A percentile compares a stretch with the other conserved stretches of the same genome.
Evolutionary conservation across 768 basidiomycete genomes (phyloP).

Genomic region (Termitomyces sp.): DNA sequence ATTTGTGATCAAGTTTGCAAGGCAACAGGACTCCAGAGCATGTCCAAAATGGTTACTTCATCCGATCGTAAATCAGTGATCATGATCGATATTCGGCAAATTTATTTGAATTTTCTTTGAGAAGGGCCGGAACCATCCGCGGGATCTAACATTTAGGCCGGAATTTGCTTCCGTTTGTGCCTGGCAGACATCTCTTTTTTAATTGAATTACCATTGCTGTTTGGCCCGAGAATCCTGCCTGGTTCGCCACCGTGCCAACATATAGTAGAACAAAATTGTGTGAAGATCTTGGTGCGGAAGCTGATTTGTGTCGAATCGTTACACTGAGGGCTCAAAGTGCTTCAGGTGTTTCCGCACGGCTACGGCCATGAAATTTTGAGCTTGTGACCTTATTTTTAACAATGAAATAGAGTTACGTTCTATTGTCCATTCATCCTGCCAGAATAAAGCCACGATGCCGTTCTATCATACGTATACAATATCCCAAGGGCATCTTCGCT

Average conservation of each 20-base stretch:
- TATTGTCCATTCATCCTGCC: neutral
- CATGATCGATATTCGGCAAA: constrained; percentile 29
- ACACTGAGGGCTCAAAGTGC: neutral
- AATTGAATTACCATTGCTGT: neutral
- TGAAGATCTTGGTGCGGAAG: neutral
- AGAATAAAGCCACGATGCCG: neutral
- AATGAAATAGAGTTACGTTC: neutral
- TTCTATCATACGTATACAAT: neutral
- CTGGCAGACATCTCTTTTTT: constrained; percentile 8
- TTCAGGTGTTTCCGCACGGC: neutral
- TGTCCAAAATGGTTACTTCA: constrained; percentile 7
- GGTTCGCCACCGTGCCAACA: neutral
- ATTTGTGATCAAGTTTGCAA: constrained; percentile 4
- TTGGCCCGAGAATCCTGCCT: neutral
- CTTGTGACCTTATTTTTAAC: neutral
- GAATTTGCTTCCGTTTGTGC: constrained; percentile 26
- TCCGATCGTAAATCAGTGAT: constrained; percentile 28
- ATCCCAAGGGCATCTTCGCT: neutral
- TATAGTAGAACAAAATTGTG: neutral
- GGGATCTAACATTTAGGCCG: constrained; percentile 14
- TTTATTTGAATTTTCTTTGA: constrained; percentile 9
- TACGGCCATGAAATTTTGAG: neutral
- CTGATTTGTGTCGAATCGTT: neutral
- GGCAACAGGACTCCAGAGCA: constrained; percentile 11
- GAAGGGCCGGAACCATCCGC: constrained; percentile 14